Conservation (phyloP, 805 yeast genomes). For the Yarrowia bubula region DNA sequence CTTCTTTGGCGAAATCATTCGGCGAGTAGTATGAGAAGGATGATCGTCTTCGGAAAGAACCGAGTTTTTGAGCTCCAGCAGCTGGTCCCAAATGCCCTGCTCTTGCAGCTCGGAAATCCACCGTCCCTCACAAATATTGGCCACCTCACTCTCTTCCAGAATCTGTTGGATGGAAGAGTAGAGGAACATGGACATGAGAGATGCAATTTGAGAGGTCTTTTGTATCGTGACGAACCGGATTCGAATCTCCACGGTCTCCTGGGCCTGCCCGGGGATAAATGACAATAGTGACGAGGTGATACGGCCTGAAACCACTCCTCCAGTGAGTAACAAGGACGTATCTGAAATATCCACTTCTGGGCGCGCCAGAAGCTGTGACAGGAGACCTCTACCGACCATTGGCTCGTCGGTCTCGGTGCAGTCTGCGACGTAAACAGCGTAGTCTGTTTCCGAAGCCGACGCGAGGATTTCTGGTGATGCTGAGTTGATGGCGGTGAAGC, state of each 20-base stretch:
- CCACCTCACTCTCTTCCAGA: background rate
- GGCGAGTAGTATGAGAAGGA: background rate
- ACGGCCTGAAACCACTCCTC: slow-evolving; percentile 10
- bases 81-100: slow-evolving; percentile 13
- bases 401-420: slow-evolving; percentile 42
- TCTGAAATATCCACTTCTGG: slow-evolving; percentile 17
- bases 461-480: slow-evolving; percentile 42
- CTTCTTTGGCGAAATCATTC: slow-evolving; percentile 11
- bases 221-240: slow-evolving; percentile 20
- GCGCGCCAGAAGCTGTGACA: slow-evolving; percentile 34
- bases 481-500: slow-evolving; percentile 39
- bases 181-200: slow-evolving; percentile 18
- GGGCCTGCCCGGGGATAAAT: slow-evolving; percentile 19
- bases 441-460: slow-evolving; percentile 37
- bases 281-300: slow-evolving; percentile 12
- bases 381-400: slow-evolving; percentile 43
- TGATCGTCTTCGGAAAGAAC: slow-evolving; percentile 2
- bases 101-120: slow-evolving; percentile 21
- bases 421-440: slow-evolving; percentile 44
- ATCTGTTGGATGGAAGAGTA: slow-evolving; percentile 12
- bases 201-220: slow-evolving; percentile 16
- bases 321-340: background rate
- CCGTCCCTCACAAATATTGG: slow-evolving; percentile 4
- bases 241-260: slow-evolving; percentile 22
- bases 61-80: slow-evolving; percentile 10